A percentile compares a stretch with the other conserved stretches of the same genome.
Evolutionary conservation across 169 alveolate genomes (phyloP).

Genomic region (Plasmodium ovale): DNA sequence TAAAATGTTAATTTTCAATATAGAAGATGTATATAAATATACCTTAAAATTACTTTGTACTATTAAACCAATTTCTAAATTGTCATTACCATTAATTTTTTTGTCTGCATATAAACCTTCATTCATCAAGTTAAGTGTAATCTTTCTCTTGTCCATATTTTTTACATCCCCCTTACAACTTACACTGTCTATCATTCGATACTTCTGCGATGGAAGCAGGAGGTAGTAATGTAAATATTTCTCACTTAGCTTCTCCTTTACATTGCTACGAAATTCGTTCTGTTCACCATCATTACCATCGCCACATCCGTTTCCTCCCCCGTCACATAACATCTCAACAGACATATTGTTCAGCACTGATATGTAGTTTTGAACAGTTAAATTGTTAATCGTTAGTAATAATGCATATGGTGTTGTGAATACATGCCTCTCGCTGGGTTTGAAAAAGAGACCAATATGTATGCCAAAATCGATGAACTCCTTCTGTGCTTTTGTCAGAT

Average conservation of each 20-base stretch:
- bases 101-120: slow-evolving; percentile 30
- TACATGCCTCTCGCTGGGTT: slow-evolving; percentile 49
- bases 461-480: slow-evolving; percentile 82
- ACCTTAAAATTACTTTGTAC: slow-evolving; percentile 93
- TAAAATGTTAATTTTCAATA: slow-evolving; percentile 87
- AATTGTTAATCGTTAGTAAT: slow-evolving; percentile 69
- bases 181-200: background rate
- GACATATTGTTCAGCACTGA: slow-evolving; percentile 29
- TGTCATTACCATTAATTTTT: slow-evolving; percentile 54
- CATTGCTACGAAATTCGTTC: background rate
- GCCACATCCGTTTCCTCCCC: background rate
- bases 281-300: background rate
- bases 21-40: slow-evolving; percentile 90
- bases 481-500: slow-evolving; percentile 84
- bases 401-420: slow-evolving; percentile 79
- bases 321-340: slow-evolving; percentile 28
- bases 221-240: slow-evolving; percentile 47
- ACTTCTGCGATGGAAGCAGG: slow-evolving; percentile 4
- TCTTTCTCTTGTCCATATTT: background rate
- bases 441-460: slow-evolving; percentile 84
- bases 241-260: slow-evolving; percentile 19
- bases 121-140: slow-evolving; percentile 11
- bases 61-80: slow-evolving; percentile 86
- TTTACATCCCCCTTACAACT: background rate
- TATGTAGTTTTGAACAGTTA: slow-evolving; percentile 34